Evolutionary conservation across 257 asterid genomes (phyloP), one percentile per base, ranked within the genome.

Genomic region (Penstemon eatonii): DNA sequence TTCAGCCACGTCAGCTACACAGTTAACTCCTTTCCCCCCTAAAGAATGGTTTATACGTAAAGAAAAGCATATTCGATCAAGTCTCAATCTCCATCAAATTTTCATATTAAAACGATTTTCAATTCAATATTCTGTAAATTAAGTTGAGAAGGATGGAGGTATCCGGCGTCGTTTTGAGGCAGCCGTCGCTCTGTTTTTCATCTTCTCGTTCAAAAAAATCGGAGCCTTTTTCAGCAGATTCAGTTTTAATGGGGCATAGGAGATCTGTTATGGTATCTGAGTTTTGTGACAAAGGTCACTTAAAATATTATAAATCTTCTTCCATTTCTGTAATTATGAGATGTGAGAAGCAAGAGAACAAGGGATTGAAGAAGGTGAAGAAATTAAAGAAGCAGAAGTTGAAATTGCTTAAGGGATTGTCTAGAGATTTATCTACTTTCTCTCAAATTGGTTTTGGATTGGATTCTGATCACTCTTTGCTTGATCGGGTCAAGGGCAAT

Each of bases 351-450:
- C 37, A 56, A 11, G 82, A 72, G 54, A 78, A 68, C 12, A 79
- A 75, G 74, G 61, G 75, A 6, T 49, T 55, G 70, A 76, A 71
- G 76, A 77, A 82, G 80, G 75, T 68, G 77, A 81, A 67, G 78
- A 86, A 61, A 43, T 79, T 76, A 78, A 86, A 58, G 57, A 86
- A 81, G 76, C 80, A 79, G 86, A 87, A 82, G 78, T 37, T 79
- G 88, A 90, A 90, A 75, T 76, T 86, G 75, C 72, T 89, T 9
- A 78, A 89, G 79, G 87, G 81, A n/a, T 72, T 90, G 71, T 72
- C 86, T 1, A 79, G 49, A 78, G 88, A 86, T 67, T 83, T 87
- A 42, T 63, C 80, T 7, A 67, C 73, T 19, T 79, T 88, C 12
- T 71, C 83, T 68, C 79, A 75, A 70, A 80, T 84, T 52, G 89